Conservation (phyloP, 1,139 yeast species). For the Candida pseudoviswanathii region DNA sequence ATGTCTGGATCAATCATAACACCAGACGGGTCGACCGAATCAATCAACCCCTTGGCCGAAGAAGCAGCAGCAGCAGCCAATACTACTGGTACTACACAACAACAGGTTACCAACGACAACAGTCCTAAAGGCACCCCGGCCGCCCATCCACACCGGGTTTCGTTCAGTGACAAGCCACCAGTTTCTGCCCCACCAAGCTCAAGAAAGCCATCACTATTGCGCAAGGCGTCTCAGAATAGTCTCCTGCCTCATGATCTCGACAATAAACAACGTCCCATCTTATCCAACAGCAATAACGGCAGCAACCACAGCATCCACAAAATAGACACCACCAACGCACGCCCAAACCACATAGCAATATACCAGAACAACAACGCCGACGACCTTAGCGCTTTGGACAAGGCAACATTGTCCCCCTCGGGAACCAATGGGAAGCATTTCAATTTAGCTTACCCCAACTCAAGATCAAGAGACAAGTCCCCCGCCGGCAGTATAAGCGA, state of each 20-base stretch:
- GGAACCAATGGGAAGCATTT: conserved; percentile 1
- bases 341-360: conserved; percentile 1
- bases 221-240: conserved; percentile 1
- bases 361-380: background rate
- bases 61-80: background rate
- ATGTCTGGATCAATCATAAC: background rate
- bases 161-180: background rate
- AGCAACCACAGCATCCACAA: conserved; percentile 1
- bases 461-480: conserved; percentile 4
- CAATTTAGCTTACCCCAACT: background rate
- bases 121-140: background rate
- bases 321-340: background rate
- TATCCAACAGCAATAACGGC: background rate
- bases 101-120: background rate
- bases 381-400: background rate
- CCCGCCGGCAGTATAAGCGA: conserved; percentile 1
- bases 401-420: background rate
- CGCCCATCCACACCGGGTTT: background rate
- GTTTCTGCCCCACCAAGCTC: background rate
- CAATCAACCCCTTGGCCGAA: background rate
- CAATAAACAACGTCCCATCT: conserved; percentile 1
- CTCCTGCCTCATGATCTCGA: background rate
- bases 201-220: conserved; percentile 1
- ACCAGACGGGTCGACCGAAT: background rate
- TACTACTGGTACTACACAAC: background rate